Base-by-base conservation (phyloP, 2,329 filamentous ascomycete genomes). In the Pleomassaria siparia region DNA sequence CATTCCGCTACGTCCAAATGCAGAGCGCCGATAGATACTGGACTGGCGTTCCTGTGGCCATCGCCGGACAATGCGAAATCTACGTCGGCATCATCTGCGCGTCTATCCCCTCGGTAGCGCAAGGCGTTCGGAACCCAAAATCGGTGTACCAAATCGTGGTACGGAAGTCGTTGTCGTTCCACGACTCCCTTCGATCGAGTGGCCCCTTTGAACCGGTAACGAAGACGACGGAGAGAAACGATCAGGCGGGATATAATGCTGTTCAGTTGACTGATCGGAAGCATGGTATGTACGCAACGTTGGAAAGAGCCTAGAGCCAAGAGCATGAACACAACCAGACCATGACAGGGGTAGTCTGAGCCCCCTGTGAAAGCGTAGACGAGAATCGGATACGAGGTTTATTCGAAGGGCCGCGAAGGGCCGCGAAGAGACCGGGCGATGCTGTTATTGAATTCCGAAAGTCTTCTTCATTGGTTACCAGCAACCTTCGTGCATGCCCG, bases 31-130 rank as follows among this genome's bases (percentile, higher is more conserved):
- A 55, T 21, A 32, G 24, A 20, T 20, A 33, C 7, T 53, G 45
- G 42, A 36, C 40, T 12, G 22, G 21, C 5, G 39, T 53, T 18
- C 40, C 30, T 3, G 43, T 47, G 16, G 51, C 36, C 16, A 51
- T 55, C 11, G 33, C 39, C 30, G 30, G 49, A 13, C 44, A 49
- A 9, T 50, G 33, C 18, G 54, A 56, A 32, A 44, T 56, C 11
- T 37, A 50, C 11, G 15, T 52, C 11, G 54, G 51, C 10, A 44
- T 56, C 11, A 52, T 47, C 2, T 52, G 51, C 32, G 49, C 49
- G n/a, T 56, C 51, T 25, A 24, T 48, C 4, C 51, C 51, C 1
- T 8, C 50, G 1, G 32, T 44, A 2, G 43, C 46, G 6, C 46
- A 50, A 15, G 46, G 41, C 11, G 39, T 42, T 33, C 44, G 49